A percentile compares a stretch with the other conserved stretches of the same genome.
Conservation (phyloP, 768 basidiomycete species). For the Rhizopogon sp. region DNA sequence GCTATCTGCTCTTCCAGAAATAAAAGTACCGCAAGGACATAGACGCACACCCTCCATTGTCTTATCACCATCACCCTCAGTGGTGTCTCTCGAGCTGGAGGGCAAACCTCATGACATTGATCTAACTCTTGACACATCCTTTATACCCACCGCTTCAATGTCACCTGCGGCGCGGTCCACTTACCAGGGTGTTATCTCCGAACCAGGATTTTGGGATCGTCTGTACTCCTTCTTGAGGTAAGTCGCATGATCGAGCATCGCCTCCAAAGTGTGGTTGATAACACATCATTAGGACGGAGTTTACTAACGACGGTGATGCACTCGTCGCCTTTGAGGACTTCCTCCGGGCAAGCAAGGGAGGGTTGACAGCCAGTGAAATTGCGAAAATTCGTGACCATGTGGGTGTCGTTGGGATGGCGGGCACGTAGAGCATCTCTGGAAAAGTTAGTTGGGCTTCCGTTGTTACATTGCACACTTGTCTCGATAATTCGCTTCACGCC, state of each 20-base stretch:
- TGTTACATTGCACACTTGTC: not conserved
- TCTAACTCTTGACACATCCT: constrained; percentile 59
- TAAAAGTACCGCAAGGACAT: constrained; percentile 34
- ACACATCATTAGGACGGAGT: constrained; percentile 46
- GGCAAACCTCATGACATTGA: constrained; percentile 58
- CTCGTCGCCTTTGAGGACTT: constrained; percentile 81
- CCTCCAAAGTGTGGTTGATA: not conserved
- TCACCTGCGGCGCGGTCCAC: constrained; percentile 27
- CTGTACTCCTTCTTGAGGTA: constrained; percentile 63
- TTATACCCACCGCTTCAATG: constrained; percentile 41
- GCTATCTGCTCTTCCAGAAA: constrained; percentile 19
- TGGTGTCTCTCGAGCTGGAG: constrained; percentile 31
- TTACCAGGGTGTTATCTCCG: constrained; percentile 49
- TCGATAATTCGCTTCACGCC: not conserved
- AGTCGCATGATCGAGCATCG: not conserved
- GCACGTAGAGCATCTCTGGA: constrained; percentile 38
- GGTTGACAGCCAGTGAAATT: constrained; percentile 79
- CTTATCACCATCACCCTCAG: constrained; percentile 69
- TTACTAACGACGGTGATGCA: constrained; percentile 57
- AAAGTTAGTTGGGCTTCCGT: constrained; percentile 1
- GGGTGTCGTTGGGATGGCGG: constrained; percentile 86
- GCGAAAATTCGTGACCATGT: constrained; percentile 89
- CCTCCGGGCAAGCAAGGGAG: constrained; percentile 74
- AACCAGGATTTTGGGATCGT: constrained; percentile 77
- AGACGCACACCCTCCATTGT: constrained; percentile 74